A percentile compares a stretch with the other conserved stretches of the same genome.
Conservation (phyloP, 169 alveolate genomes). For the Eimeria acervulina region DNA sequence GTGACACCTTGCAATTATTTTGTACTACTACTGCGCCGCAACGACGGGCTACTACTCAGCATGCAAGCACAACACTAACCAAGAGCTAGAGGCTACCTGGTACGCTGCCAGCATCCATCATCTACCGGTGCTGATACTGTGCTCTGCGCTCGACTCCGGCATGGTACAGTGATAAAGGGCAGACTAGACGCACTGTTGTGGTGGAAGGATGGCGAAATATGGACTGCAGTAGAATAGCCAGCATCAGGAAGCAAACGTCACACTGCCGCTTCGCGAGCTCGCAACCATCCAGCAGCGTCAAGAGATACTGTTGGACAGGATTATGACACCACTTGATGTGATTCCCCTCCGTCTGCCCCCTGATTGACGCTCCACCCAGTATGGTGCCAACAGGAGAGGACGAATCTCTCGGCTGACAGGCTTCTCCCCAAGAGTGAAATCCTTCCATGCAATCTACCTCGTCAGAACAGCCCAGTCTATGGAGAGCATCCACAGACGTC, state of each 20-base stretch:
- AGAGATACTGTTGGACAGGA: constrained; percentile 6
- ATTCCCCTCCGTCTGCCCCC: neutral
- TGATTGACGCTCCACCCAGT: neutral
- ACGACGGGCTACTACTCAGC: neutral
- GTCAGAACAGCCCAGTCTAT: neutral
- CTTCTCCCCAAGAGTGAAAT: neutral
- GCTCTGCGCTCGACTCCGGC: neutral
- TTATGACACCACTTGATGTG: constrained; percentile 22
- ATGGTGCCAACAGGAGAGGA: neutral
- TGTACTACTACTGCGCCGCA: neutral
- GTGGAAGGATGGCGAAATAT: constrained; percentile 29
- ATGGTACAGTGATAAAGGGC: neutral
- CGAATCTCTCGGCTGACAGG: neutral
- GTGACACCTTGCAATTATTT: neutral
- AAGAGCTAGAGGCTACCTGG: neutral
- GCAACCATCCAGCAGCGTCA: constrained; percentile 46
- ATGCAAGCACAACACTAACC: neutral
- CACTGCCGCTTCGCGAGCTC: constrained; percentile 52
- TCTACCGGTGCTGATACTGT: neutral
- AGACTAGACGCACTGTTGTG: constrained; percentile 3
- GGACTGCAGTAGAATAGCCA: constrained; percentile 30
- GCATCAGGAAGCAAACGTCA: constrained; percentile 49
- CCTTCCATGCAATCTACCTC: neutral
- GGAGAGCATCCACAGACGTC: neutral
- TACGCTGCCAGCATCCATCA: neutral